Evolutionary conservation across 106 monocot genomes (phyloP), one percentile per base, ranked within the genome.

Genomic region (Allium cepa): DNA sequence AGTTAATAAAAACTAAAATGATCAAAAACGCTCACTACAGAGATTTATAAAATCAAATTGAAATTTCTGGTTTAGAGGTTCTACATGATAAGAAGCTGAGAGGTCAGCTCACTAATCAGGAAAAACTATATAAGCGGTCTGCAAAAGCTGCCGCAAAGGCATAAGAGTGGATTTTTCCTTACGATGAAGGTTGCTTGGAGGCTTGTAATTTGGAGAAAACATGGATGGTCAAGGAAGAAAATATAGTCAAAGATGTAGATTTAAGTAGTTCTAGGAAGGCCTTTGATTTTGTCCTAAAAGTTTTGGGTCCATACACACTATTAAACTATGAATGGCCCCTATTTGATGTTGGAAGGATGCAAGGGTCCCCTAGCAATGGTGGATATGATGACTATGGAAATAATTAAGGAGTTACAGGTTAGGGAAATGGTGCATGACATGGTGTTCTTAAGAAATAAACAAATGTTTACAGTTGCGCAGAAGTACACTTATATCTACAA

Each of bases 91-190:
- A 88, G 74, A 96, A 86, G 73, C 67, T 96, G 53, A 96, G 78
- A 78, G 85, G 83, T 4, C 85, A 92, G 55, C 96, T 92, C 58
- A 52, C 62, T 70, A 71, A 70, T 46, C 85, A 76, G 71, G 96
- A 96, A 62, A 79, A 92, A 57, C 60, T 88, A 46, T 96, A 88
- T 82, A 86, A 83, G 57, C 75, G 78, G 14, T 78, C 91, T 69
- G 91, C 96, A 11, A 91, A 86, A 77, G 80, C 85, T 68, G 96
- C 96, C 47, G 96, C 86, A 15, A 88, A 80, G 74, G 68, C n/a
- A n/a, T n/a, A n/a, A n/a, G 77, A 95, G 94, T 95, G 90, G 90
- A 82, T 95, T 70, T 67, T 85, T 77, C 91, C 91, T 16, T 79
- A 64, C 51, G 90, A 81, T 57, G 79, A 62, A 65, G 94, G 94